Percentiles rank a stretch among this genome's conserved stretches.
Conservation (phyloP, 179 eudicot genomes). For the Corrigiola litoralis region DNA sequence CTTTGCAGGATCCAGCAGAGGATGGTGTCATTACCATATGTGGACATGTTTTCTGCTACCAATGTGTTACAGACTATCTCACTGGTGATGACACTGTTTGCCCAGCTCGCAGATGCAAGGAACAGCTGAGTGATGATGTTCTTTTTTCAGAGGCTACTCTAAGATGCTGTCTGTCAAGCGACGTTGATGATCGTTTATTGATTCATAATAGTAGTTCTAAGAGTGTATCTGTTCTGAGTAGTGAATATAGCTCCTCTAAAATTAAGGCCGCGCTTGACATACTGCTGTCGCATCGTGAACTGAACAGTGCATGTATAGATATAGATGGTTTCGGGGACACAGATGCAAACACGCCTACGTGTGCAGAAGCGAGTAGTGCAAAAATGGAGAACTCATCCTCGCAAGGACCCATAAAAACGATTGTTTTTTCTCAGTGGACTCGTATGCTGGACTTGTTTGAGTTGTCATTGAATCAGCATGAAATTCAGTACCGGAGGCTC, state of each 20-base stretch:
- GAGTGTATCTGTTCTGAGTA: slow-evolving; percentile 42
- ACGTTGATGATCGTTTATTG: slow-evolving; percentile 34
- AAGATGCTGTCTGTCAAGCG: slow-evolving; percentile 61
- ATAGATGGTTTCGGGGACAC: slow-evolving; percentile 27
- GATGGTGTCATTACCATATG: slow-evolving; percentile 87
- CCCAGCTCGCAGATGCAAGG: slow-evolving; percentile 74
- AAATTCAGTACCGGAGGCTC: slow-evolving; percentile 72
- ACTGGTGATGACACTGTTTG: slow-evolving; percentile 85
- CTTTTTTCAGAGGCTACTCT: slow-evolving; percentile 72
- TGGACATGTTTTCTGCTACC: slow-evolving; percentile 94
- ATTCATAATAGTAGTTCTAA: slow-evolving; percentile 35
- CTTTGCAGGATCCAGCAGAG: slow-evolving; percentile 89
- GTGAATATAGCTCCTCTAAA: slow-evolving; percentile 70
- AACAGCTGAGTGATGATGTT: slow-evolving; percentile 66
- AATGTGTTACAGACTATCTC: slow-evolving; percentile 73
- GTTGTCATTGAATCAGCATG: slow-evolving; percentile 42
- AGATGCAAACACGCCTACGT: neutral
- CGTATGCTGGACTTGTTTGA: slow-evolving; percentile 86
- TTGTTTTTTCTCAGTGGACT: slow-evolving; percentile 98
- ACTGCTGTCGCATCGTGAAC: slow-evolving; percentile 47
- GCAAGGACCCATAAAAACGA: slow-evolving; percentile 61
- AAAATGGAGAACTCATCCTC: slow-evolving; percentile 21
- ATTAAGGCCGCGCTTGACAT: slow-evolving; percentile 68
- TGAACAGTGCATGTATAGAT: slow-evolving; percentile 35
- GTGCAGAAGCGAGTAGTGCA: slow-evolving; percentile 27